Conservation (phyloP, 2,329 filamentous ascomycete species). For the Fusarium sterilihyphosum region DNA sequence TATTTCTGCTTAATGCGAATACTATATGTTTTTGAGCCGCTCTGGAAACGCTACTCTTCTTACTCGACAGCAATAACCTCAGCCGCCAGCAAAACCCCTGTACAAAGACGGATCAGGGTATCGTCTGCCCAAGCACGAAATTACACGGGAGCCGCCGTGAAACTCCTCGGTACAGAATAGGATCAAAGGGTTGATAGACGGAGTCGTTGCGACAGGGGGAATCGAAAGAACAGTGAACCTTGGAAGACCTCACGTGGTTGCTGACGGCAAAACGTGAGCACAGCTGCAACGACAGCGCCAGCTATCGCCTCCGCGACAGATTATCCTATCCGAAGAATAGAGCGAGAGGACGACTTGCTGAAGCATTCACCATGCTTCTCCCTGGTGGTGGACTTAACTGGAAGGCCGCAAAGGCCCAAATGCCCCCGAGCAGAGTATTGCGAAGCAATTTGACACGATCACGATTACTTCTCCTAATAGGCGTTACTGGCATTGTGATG, state of each 20-base stretch:
- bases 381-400: conserved; percentile 89
- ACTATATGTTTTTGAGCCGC: conserved; percentile 1
- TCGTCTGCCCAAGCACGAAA: conserved; percentile 17
- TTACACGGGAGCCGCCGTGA: not conserved
- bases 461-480: conserved; percentile 79
- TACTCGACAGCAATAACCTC: conserved; percentile 26
- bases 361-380: conserved; percentile 76
- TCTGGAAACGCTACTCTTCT: conserved; percentile 20
- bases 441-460: conserved; percentile 78
- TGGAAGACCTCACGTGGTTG: conserved; percentile 9
- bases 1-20: conserved; percentile 9
- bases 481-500: conserved; percentile 74
- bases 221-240: not conserved
- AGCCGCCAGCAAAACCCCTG: conserved; percentile 28
- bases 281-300: conserved; percentile 6
- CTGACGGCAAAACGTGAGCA: conserved; percentile 14
- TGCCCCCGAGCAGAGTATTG: conserved; percentile 81
- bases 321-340: conserved; percentile 6
- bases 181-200: conserved; percentile 10
- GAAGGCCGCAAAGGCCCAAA: conserved; percentile 84
- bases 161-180: not conserved
- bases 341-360: conserved; percentile 28
- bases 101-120: conserved; percentile 18
- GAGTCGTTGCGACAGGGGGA: conserved; percentile 5
- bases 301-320: conserved; percentile 22